Conservation (phyloP, 257 asterid genomes). For the Solanum clarkiae region DNA sequence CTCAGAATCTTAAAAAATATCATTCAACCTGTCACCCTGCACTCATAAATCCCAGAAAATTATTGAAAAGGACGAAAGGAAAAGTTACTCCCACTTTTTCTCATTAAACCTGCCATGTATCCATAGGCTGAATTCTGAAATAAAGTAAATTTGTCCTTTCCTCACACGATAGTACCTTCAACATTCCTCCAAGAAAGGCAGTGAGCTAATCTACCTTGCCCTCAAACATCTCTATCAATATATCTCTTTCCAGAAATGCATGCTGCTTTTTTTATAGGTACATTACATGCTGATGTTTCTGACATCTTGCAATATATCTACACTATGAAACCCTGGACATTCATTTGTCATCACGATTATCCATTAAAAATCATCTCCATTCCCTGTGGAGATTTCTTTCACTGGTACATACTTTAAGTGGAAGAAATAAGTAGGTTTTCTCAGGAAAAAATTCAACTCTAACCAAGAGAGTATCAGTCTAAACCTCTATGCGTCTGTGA, state of each 20-base stretch:
- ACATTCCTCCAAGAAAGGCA: neutral
- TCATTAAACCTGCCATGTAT: neutral
- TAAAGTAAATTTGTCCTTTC: neutral
- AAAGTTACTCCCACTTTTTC: neutral
- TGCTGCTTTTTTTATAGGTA: neutral
- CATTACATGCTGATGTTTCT: neutral
- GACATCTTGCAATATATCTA: neutral
- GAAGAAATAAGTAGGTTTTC: neutral
- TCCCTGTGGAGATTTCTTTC: neutral
- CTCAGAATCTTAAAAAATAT: neutral
- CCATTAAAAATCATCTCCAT: neutral
- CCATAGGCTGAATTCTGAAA: neutral
- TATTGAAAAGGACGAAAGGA: neutral
- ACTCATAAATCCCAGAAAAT: neutral
- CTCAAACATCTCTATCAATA: neutral
- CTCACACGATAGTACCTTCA: neutral
- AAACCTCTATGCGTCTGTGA: neutral
- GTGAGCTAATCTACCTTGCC: neutral
- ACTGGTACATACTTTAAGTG: neutral
- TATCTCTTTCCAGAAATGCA: neutral
- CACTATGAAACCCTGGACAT: neutral
- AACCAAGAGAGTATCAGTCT: neutral
- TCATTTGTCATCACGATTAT: neutral
- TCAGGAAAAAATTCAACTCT: neutral
- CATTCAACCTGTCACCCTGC: neutral